Conservation (phyloP, 805 yeast genomes). For the Saccharomycopsis malanga region DNA sequence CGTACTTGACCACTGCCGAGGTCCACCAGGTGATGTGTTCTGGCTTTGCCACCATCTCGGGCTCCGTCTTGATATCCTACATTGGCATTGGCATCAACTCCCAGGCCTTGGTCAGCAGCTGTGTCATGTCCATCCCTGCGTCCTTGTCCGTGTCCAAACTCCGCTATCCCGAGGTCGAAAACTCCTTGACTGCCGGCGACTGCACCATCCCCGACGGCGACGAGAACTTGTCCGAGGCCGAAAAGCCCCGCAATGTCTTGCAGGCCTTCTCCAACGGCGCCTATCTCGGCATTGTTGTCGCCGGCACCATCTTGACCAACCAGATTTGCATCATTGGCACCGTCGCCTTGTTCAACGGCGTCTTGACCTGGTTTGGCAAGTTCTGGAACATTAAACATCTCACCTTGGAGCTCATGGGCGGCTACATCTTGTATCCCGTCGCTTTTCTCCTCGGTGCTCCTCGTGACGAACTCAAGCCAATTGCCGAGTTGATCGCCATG, state of each 20-base stretch:
- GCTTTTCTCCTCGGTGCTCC: conserved; percentile 54
- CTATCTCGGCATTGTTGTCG: conserved; percentile 48
- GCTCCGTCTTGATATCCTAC: conserved; percentile 56
- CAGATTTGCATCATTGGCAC: conserved; percentile 55
- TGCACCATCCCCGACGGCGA: conserved; percentile 42
- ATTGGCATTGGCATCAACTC: conserved; percentile 57
- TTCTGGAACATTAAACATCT: conserved; percentile 52
- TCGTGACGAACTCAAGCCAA: conserved; percentile 42
- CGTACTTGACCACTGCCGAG: conserved; percentile 53
- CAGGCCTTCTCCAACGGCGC: conserved; percentile 58
- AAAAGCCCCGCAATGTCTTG: conserved; percentile 41
- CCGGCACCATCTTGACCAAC: conserved; percentile 50
- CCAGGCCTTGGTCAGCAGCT: conserved; percentile 56
- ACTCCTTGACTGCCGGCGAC: conserved; percentile 42
- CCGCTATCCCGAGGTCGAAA: conserved; percentile 53
- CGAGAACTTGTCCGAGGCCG: conserved; percentile 28
- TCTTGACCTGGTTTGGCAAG: conserved; percentile 53
- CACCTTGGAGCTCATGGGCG: conserved; percentile 48
- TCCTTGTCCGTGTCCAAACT: conserved; percentile 54
- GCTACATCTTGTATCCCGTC: conserved; percentile 53
- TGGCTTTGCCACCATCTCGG: conserved; percentile 59
- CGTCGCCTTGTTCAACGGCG: conserved; percentile 48
- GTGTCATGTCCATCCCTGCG: conserved; percentile 65
- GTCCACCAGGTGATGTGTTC: conserved; percentile 56
- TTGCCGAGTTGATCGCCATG: conserved; percentile 46